Evolutionary conservation across 768 basidiomycete genomes (phyloP).

Genomic region (Cystobasidium tubakii): DNA sequence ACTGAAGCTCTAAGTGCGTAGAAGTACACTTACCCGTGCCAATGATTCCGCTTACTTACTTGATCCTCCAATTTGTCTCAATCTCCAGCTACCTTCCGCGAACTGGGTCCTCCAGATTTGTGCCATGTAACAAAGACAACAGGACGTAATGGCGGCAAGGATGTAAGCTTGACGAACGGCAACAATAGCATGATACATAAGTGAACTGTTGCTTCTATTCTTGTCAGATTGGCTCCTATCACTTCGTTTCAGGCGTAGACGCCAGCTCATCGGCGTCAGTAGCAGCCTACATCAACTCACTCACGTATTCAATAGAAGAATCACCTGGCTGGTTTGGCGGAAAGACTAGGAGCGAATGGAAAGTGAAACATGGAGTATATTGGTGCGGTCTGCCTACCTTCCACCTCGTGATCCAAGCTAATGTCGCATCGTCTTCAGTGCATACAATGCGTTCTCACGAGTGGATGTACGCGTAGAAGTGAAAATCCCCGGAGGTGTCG

Average conservation of each 20-base stretch:
- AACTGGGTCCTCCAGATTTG: conserved; percentile 93
- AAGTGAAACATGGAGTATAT: conserved; percentile 85
- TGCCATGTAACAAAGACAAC: conserved; percentile 92
- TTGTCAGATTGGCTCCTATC: conserved; percentile 81
- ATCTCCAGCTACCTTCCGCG: conserved; percentile 76
- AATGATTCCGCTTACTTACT: background rate
- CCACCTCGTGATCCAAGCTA: conserved; percentile 45
- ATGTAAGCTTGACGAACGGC: conserved; percentile 57
- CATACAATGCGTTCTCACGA: conserved; percentile 92
- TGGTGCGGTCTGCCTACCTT: conserved; percentile 56
- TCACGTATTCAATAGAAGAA: conserved; percentile 90
- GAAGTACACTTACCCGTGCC: background rate
- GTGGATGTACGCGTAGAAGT: conserved; percentile 96
- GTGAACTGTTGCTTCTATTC: background rate
- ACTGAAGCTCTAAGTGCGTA: conserved; percentile 82
- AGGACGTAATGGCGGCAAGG: conserved; percentile 73
- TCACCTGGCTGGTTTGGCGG: conserved; percentile 84
- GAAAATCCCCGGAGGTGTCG: conserved; percentile 95
- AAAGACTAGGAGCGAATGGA: conserved; percentile 63
- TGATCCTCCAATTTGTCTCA: background rate
- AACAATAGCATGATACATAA: background rate
- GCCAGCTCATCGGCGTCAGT: conserved; percentile 95
- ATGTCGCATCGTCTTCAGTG: background rate
- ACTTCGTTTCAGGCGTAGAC: conserved; percentile 97
- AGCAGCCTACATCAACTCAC: conserved; percentile 95